phyloP scores from a whole-genome alignment of 371 early-diverging fungal species.

The Rhizopus delemar region DNA sequence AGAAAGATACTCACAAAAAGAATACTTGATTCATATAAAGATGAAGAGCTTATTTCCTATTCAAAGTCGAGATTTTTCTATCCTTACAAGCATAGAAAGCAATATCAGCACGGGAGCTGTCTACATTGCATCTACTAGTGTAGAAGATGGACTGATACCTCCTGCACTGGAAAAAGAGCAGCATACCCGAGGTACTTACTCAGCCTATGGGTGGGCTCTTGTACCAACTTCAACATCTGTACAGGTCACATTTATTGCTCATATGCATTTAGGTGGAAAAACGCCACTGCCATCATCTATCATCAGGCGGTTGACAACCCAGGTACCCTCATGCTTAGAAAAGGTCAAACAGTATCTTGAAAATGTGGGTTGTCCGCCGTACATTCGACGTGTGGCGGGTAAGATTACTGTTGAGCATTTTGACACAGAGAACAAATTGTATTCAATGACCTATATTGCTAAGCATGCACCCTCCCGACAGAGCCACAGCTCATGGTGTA shows the following conservation, averaged over 20 bases:
- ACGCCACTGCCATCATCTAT: conserved; percentile 52
- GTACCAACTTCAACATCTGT: conserved; percentile 35
- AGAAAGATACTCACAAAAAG: conserved; percentile 58
- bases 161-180: neutral
- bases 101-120: conserved; percentile 55
- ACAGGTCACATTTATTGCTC: conserved; percentile 54
- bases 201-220: conserved; percentile 61
- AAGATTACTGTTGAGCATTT: conserved; percentile 38
- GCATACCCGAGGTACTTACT: conserved; percentile 47
- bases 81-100: conserved; percentile 53
- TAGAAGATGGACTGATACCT: conserved; percentile 57
- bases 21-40: conserved; percentile 53
- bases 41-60: conserved; percentile 51
- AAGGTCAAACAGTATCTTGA: conserved; percentile 49
- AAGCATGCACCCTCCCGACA: conserved; percentile 43
- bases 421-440: conserved; percentile 29
- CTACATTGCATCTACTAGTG: conserved; percentile 57
- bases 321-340: conserved; percentile 48
- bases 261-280: conserved; percentile 56
- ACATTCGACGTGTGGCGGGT: conserved; percentile 50
- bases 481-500: conserved; percentile 36
- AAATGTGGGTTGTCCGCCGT: conserved; percentile 58
- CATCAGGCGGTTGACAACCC: conserved; percentile 46
- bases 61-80: conserved; percentile 55
- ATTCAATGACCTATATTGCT: conserved; percentile 35